Conservation (phyloP, 2,329 filamentous ascomycete species). For the Rasamsonia emersonii region DNA sequence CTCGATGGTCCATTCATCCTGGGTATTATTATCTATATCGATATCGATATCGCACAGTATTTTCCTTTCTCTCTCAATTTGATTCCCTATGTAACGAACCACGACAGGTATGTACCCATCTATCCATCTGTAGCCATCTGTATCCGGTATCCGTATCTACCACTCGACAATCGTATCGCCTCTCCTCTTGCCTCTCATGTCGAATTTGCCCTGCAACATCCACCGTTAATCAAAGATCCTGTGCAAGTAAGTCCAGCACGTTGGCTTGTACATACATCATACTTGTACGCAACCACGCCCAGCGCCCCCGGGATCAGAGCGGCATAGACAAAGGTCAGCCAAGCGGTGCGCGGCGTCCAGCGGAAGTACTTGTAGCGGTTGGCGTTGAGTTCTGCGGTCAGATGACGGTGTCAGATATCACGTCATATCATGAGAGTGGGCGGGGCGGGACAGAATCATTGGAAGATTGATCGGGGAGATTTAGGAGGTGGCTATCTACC, state of each 20-base stretch:
- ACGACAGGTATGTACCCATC: too few species aligned
- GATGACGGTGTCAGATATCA: not conserved
- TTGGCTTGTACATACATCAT: constrained; percentile 62
- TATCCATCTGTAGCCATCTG: too few species aligned
- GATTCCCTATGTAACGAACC: too few species aligned
- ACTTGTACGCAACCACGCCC: constrained; percentile 65
- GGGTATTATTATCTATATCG: too few species aligned
- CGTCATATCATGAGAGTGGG: constrained; percentile 1
- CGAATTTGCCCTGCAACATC: constrained; percentile 68
- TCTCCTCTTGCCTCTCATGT: constrained; percentile 77
- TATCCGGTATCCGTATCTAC: too few species aligned
- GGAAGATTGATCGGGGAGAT: constrained; percentile 5
- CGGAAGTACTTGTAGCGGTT: constrained; percentile 93
- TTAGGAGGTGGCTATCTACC: constrained; percentile 31
- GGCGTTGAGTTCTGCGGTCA: constrained; percentile 60
- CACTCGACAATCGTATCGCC: constrained; percentile 78
- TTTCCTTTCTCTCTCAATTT: too few species aligned
- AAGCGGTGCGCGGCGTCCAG: constrained; percentile 78
- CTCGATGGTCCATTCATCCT: too few species aligned
- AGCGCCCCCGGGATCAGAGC: constrained; percentile 62
- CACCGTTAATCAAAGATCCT: too few species aligned
- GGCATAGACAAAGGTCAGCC: constrained; percentile 69
- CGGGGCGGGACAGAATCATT: too few species aligned
- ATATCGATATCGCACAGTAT: too few species aligned
- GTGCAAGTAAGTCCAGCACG: not conserved